Base-by-base conservation (phyloP, 2,329 filamentous ascomycete species). In the Dactylonectria macrodidyma region DNA sequence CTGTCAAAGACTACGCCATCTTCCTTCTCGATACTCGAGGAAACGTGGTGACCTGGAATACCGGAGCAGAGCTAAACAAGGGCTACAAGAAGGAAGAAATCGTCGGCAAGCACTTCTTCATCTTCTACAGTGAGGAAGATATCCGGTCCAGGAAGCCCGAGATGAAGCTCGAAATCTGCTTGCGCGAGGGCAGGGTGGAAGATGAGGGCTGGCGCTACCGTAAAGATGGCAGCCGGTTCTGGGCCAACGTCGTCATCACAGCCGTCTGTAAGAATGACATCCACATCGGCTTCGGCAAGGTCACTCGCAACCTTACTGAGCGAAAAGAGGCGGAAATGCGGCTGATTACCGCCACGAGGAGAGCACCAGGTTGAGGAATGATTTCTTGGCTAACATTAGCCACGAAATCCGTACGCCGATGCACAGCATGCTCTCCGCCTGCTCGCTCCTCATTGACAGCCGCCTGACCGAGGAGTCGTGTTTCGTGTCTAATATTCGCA, bases 341-440 rank as follows among this genome's bases (percentile, higher is more conserved):
- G 3, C 78, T 90, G 19, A 87, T 90, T 50, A 78, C 84, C 11
- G 88, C 87, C 2, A 87, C 70, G 88, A 91, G 73, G 88, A 91
- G 76, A 86, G 88, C n/a, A 86, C 87, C n/a, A 87, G 87, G 70
- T 78, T 91, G 65, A 91, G 91, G 76, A 88, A 85, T 5, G 87
- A 89, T 33, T 91, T 91, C 69, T 77, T 90, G 26, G 88, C 87
- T 59, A 90, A 91, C 74, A 91, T 91, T 86, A 87, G 84, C 56
- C 89, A 91, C 72, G 89, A 91, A 75, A 89, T 91, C 62, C 84
- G 89, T 48, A 91, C 89, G 0, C 89, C 89, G 0, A 90, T 91
- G 85, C 88, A 91, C 71, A 89, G 88, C 41, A 87, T 91, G 83
- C 81, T 90, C 24, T 84, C 88, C 16, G 89, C 88, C n/a, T 82